Base-by-base conservation (phyloP, 768 basidiomycete genomes). In the Tricholoma terreum region DNA sequence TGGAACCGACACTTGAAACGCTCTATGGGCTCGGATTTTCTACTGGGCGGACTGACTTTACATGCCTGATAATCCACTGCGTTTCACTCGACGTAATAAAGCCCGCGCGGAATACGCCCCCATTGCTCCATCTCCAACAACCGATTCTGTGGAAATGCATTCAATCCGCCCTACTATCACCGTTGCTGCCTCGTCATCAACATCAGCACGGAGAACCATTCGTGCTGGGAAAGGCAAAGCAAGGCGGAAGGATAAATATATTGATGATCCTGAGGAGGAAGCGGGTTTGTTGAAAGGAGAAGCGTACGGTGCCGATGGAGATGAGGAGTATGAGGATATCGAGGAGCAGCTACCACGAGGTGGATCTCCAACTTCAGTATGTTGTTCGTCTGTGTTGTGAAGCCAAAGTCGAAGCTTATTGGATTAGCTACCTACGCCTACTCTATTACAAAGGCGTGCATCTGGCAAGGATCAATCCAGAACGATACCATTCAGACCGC, bases 21-120 rank as follows among this genome's bases (percentile, higher is more conserved):
- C 9, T 31, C 15, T 17, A 31, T 24, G 27, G 8, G n/a, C 27
- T 3, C 3, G n/a, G n/a, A 10, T 2, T 10, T 2, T 49, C 15
- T 49, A 17, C 15, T 31, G n/a, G n/a, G 30, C 24, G 0, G 27
- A 49, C 46, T 4, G 46, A 49, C 46, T 31, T 49, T 52, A 54
- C 60, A 86, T 86, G 84, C 81, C 86, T 71, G 87, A 87, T 75
- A 89, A 89, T 71, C 87, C 86, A n/a, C 74, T 89, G 54, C 82
- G 76, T 64, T 76, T 77, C 64, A 75, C 88, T 67, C 73, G 81
- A 80, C 75, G 78, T 72, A 77, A 77, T 61, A 79, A 75, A 64
- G 63, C 75, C 59, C 76, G 75, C 70, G 69, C 76, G 58, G 79
- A 77, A 54, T 81, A 83, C 74, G 63, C 73, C 60, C 79, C 73